phyloP scores from a whole-genome alignment of 2,329 filamentous ascomycete species.

The Sarocladium brachiariae region DNA sequence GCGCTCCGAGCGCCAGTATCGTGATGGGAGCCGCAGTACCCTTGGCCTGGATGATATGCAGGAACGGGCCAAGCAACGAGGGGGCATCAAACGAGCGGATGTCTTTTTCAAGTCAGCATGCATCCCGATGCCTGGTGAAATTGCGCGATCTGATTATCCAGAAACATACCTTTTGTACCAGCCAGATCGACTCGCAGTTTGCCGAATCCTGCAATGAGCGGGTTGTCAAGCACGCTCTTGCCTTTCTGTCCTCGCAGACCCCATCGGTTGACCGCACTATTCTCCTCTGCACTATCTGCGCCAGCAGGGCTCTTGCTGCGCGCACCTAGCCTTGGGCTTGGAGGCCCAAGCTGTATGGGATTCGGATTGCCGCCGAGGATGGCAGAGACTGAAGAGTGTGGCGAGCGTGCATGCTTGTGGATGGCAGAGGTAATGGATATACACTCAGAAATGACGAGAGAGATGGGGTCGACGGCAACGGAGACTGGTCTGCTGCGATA shows the following conservation, averaged over 20 bases:
- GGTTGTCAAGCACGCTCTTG: slow-evolving; percentile 96
- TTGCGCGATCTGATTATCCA: background rate
- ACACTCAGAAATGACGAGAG: slow-evolving; percentile 95
- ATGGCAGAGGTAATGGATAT: slow-evolving; percentile 97
- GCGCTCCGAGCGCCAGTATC: slow-evolving; percentile 83
- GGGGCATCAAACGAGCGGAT: slow-evolving; percentile 85
- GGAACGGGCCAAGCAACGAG: slow-evolving; percentile 82
- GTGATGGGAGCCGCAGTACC: slow-evolving; percentile 96
- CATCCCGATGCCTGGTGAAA: background rate
- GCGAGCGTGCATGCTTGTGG: slow-evolving; percentile 94
- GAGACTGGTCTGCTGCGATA: slow-evolving; percentile 59
- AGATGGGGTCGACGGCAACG: slow-evolving; percentile 84
- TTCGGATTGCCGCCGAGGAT: slow-evolving; percentile 76
- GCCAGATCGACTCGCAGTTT: slow-evolving; percentile 83
- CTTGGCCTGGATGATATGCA: slow-evolving; percentile 93
- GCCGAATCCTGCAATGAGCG: slow-evolving; percentile 90
- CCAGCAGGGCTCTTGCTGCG: slow-evolving; percentile 34
- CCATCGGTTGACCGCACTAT: slow-evolving; percentile 74
- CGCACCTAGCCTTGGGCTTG: slow-evolving; percentile 33
- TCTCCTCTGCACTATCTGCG: slow-evolving; percentile 36
- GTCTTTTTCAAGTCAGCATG: slow-evolving; percentile 45
- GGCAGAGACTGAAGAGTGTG: slow-evolving; percentile 90
- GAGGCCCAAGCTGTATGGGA: slow-evolving; percentile 45
- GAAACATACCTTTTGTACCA: slow-evolving; percentile 62
- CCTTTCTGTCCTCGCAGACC: slow-evolving; percentile 90